Percentiles rank a stretch among this genome's conserved stretches.
Conservation (phyloP, 805 yeast species). For the Pichia sporocuriosa region DNA sequence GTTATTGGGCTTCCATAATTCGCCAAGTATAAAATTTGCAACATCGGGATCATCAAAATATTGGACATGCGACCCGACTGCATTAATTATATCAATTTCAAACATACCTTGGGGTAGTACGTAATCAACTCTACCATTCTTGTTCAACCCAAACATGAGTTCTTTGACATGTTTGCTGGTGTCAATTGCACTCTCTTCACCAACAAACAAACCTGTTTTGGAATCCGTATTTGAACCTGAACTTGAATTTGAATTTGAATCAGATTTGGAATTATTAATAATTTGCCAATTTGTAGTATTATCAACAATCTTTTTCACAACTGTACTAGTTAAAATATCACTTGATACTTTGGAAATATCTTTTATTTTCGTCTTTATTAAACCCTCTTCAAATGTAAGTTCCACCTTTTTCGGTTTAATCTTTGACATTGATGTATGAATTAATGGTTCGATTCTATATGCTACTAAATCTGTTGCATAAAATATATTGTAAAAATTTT, state of each 20-base stretch:
- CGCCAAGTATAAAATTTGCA: constrained; percentile 66
- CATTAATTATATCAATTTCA: constrained; percentile 73
- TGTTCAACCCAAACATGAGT: constrained; percentile 45
- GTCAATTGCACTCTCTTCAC: constrained; percentile 19
- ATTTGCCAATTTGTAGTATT: constrained; percentile 4
- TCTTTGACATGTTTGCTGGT: constrained; percentile 25
- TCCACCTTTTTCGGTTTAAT: constrained; percentile 54
- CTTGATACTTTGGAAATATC: constrained; percentile 13
- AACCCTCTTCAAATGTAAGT: constrained; percentile 39
- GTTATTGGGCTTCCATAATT: constrained; percentile 32
- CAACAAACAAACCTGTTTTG: constrained; percentile 2
- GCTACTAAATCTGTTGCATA: constrained; percentile 92
- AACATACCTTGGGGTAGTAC: constrained; percentile 69
- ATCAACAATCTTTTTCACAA: constrained; percentile 14
- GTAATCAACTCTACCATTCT: constrained; percentile 77
- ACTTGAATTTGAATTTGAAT: too few species aligned
- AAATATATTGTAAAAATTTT: constrained; percentile 71
- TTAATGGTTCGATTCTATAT: constrained; percentile 81
- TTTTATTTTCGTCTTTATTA: constrained; percentile 31
- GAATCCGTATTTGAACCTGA: too few species aligned
- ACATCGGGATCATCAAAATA: constrained; percentile 85
- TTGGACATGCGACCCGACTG: constrained; percentile 79
- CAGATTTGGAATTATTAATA: neutral
- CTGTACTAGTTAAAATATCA: constrained; percentile 24
- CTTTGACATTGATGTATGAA: constrained; percentile 41